Conservation (phyloP, 192 early-diverging fungal genomes). For the Backusella circina region DNA sequence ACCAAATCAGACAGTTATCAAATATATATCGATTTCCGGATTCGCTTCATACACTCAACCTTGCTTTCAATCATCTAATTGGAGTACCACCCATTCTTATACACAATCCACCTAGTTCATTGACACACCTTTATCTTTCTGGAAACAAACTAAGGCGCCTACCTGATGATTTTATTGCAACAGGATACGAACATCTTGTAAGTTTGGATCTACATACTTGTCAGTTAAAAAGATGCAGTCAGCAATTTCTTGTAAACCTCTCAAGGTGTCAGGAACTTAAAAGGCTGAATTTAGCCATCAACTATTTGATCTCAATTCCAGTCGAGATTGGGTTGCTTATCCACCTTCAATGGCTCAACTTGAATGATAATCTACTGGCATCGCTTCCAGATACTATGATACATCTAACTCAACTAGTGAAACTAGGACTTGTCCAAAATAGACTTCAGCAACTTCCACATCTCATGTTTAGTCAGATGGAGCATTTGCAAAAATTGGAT, state of each 20-base stretch:
- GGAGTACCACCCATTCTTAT: conserved; percentile 23
- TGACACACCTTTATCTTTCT: conserved; percentile 38
- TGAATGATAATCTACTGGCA: conserved; percentile 43
- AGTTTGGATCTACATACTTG: conserved; percentile 49
- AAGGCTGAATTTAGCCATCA: conserved; percentile 47
- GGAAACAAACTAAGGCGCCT: conserved; percentile 34
- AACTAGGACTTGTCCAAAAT: conserved; percentile 50
- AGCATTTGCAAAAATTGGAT: conserved; percentile 39
- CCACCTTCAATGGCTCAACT: conserved; percentile 43
- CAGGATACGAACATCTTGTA: conserved; percentile 25
- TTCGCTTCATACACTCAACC: conserved; percentile 33
- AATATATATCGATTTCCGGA: conserved; percentile 18
- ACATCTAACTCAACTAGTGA: conserved; percentile 36
- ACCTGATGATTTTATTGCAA: conserved; percentile 26
- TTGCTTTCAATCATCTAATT: conserved; percentile 38
- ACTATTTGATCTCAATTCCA: conserved; percentile 35
- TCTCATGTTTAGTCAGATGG: conserved; percentile 24
- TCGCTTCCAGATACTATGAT: conserved; percentile 31
- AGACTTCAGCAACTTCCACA: conserved; percentile 30
- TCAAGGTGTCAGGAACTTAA: conserved; percentile 19
- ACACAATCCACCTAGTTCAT: conserved; percentile 21
- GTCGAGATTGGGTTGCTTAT: conserved; percentile 28
- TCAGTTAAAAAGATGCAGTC: conserved; percentile 19
- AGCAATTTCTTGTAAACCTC: not conserved
- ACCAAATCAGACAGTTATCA: conserved; percentile 29